Percentiles rank a stretch among this genome's conserved stretches.
Conservation (phyloP, 1,284 basidiomycete genomes). For the Moesziomyces parantarcticus region DNA sequence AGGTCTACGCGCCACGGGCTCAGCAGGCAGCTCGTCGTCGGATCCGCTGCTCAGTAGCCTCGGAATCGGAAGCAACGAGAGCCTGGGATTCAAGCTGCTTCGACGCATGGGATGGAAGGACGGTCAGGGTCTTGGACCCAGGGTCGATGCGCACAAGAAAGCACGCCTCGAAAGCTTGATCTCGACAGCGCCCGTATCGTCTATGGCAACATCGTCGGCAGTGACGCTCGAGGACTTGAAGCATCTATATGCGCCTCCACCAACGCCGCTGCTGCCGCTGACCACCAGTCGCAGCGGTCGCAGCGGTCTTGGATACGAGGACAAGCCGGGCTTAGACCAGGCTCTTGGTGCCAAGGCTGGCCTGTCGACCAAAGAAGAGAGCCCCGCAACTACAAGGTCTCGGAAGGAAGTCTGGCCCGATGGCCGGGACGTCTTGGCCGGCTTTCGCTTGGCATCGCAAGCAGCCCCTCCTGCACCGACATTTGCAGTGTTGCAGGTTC, state of each 20-base stretch:
- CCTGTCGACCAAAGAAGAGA: not conserved
- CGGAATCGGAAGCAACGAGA: not conserved
- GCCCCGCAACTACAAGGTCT: constrained; percentile 49
- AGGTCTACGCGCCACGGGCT: not conserved
- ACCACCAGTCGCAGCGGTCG: constrained; percentile 77
- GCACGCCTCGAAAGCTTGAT: constrained; percentile 68
- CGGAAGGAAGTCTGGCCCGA: constrained; percentile 73
- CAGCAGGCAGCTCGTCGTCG: not conserved
- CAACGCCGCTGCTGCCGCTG: constrained; percentile 76
- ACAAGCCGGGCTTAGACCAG: constrained; percentile 6
- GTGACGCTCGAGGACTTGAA: constrained; percentile 73
- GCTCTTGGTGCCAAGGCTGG: constrained; percentile 1
- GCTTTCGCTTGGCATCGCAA: constrained; percentile 79
- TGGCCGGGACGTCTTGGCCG: constrained; percentile 78
- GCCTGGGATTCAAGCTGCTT: constrained; percentile 73
- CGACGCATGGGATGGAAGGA: constrained; percentile 94
- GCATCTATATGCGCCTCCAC: constrained; percentile 85
- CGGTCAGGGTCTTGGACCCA: constrained; percentile 91
- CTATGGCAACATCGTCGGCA: constrained; percentile 6
- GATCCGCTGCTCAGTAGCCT: constrained; percentile 1
- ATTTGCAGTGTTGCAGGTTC: constrained; percentile 79
- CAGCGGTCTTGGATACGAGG: constrained; percentile 77
- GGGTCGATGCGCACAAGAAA: constrained; percentile 81
- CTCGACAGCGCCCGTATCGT: constrained; percentile 2
- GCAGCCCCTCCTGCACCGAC: constrained; percentile 79